Evolutionary conservation across 306 rosid species (phyloP).

Genomic region (Argentina anserina): DNA sequence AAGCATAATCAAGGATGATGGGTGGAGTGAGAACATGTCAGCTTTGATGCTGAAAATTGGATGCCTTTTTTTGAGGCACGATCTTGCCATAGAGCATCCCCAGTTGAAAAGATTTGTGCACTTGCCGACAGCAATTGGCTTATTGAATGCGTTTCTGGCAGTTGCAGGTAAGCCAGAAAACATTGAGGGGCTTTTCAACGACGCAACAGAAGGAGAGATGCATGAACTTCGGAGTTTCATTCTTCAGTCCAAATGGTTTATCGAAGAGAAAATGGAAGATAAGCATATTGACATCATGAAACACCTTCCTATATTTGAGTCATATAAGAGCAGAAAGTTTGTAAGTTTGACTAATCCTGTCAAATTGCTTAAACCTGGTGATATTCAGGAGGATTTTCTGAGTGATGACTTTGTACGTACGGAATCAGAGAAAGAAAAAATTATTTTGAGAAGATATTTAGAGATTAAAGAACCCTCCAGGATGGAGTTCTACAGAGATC

Average conservation of each 20-base stretch:
- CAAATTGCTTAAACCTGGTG: slow-evolving; percentile 83
- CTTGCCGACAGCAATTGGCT: slow-evolving; percentile 68
- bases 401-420: slow-evolving; percentile 75
- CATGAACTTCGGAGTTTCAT: slow-evolving; percentile 88
- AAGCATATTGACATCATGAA: slow-evolving; percentile 61
- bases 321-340: slow-evolving; percentile 69
- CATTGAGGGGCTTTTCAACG: slow-evolving; percentile 56
- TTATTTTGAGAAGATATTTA: slow-evolving; percentile 64
- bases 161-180: slow-evolving; percentile 70
- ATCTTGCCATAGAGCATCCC: slow-evolving; percentile 78
- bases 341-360: slow-evolving; percentile 73
- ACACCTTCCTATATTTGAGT: slow-evolving; percentile 83
- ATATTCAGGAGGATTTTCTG: slow-evolving; percentile 67
- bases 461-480: slow-evolving; percentile 68
- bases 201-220: slow-evolving; percentile 86
- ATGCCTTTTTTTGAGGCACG: slow-evolving; percentile 69
- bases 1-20: slow-evolving; percentile 77
- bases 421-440: slow-evolving; percentile 75
- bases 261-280: slow-evolving; percentile 62
- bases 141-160: slow-evolving; percentile 69
- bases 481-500: slow-evolving; percentile 78
- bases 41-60: slow-evolving; percentile 83
- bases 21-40: slow-evolving; percentile 97
- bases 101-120: slow-evolving; percentile 73
- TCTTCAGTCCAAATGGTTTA: slow-evolving; percentile 96